Evolutionary conservation across 306 rosid genomes (phyloP), one percentile per base, ranked within the genome.

Genomic region (Pterocarpus santalinus): DNA sequence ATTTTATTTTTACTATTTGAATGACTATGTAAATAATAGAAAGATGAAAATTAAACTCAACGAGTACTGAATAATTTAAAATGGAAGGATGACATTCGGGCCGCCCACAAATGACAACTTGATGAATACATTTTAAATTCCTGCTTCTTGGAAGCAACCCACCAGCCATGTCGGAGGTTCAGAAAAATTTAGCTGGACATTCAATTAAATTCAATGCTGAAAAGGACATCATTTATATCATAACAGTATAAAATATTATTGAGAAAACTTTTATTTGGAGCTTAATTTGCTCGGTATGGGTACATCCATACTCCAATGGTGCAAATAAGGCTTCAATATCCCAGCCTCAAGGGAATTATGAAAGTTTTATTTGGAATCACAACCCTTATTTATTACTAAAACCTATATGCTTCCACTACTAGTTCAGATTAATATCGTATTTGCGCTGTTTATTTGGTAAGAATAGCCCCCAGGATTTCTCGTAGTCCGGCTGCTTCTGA

Each of bases 401-500:
- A 61, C 49, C 7, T 74, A 41, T 7, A 17, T 47, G 39, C 39
- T 49, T 58, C 49, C 65, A 8, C 28, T n/a, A n/a, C n/a, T 70
- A 75, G 39, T 78, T 78, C n/a, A 88, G 69, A 81, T 71, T 76
- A 15, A 88, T 78, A 1, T 47, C 72, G 73, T 81, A 88, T 15
- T 81, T 81, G 6, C 81, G 83, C 49, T 71, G 76, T 63, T 84
- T 89, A 70, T 72, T 77, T 1, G 89, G 88, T 35, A 38, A 66
- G 30, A 86, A 89, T 5, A 89, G 77, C 9, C 92, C 88, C 80
- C 73, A 86, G 17, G 62, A 17, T 28, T 73, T 80, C 85, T 88
- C 87, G 38, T 5, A 56, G 7, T 73, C 81, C 0, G 51, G 83
- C 0, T 1, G 39, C 41, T 80, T 88, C 57, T 46, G 22, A 43